Base-by-base conservation (phyloP, 257 asterid species). In the Ligustrum vulgare region DNA sequence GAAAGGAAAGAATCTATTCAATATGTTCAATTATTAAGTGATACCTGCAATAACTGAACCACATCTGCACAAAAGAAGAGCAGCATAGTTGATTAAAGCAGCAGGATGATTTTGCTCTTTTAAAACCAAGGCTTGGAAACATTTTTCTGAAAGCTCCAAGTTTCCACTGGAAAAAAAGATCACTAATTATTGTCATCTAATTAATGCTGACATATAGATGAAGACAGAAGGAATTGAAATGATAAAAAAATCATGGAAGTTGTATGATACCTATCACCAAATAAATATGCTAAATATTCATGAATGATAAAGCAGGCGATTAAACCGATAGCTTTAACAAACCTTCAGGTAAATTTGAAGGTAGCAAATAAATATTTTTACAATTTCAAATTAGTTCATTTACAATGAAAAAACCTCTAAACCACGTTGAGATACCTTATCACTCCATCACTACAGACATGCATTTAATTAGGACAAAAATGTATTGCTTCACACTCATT, bases 81-180 rank as follows among this genome's bases (percentile, higher is more conserved):
- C 91, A 67, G 96, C 91, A 84, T 91, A 95, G 86, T 93, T 95
- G 80, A 84, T 84, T 79, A 95, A 86, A 73, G 99, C 93, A 9
- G 96, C 91, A 43, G 99, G 98, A 80, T 93, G 99, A 72, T 95
- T 89, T 72, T 90, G 99, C 84, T 93, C 99, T 87, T 91, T 91
- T 78, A 95, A 75, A 77, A 91, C 85, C 81, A 95, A 79, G 74
- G 84, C 90, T 72, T 91, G 98, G 81, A 90, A 89, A 83, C 93
- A 91, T 87, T 88, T 90, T 67, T 89, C 94, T 49, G 99, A 88
- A 81, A 85, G 91, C 82, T 95, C 98, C 82, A 89, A 77, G 80
- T 83, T 39, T 72, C 99, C 99, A 78, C 99, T 93, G 88, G 78
- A 79, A 71, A 16, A 16, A 82, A 63, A 80, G 37, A 67, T 72